These are phyloP conservation scores for Pyricularia pennisetigena DNA, from an alignment of 2,329 filamentous ascomycete species.

Conservation along the genomic window DNA sequence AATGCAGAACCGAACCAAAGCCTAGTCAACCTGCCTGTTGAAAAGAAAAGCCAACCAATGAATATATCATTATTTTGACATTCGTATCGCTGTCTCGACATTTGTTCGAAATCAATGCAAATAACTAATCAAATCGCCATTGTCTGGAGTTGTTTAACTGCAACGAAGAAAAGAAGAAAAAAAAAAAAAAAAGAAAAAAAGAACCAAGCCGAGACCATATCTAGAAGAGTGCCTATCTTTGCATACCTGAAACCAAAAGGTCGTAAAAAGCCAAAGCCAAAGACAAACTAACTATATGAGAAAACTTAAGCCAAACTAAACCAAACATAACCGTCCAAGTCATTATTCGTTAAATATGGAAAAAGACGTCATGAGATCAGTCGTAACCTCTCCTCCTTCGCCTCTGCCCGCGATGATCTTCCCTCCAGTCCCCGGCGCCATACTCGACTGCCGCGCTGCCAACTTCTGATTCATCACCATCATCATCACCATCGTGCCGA, in stretches of 20 bases:
- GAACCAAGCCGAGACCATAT: neutral
- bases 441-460: conserved; percentile 3
- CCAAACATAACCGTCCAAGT: neutral
- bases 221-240: neutral
- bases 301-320: neutral
- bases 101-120: no score
- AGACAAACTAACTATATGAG: neutral
- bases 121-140: no score
- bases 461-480: conserved; percentile 10
- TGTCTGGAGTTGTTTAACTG: no score
- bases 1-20: neutral
- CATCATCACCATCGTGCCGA: conserved; percentile 8
- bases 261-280: neutral
- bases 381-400: conserved; percentile 5
- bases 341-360: neutral
- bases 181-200: neutral
- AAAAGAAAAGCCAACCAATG: neutral
- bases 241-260: neutral
- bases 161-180: neutral
- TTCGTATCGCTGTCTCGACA: no score
- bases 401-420: neutral
- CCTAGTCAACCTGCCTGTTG: neutral
- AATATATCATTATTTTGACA: no score
- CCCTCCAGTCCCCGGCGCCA: neutral
- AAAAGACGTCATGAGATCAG: neutral